Evolutionary conservation across 2,329 filamentous ascomycete genomes (phyloP).

Genomic region (Atkinsonella texensis): DNA sequence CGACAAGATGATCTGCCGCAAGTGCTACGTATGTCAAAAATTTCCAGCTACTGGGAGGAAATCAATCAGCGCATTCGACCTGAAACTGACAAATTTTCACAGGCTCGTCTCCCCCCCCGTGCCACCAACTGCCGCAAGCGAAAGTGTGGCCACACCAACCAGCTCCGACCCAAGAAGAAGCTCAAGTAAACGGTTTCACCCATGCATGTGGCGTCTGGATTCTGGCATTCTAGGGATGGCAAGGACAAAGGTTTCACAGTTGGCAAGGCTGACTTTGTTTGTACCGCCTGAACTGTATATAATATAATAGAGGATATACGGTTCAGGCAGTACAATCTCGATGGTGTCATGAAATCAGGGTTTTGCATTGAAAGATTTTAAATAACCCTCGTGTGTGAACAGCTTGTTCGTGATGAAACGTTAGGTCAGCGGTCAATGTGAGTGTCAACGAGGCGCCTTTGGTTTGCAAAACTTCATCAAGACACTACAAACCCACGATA

Average conservation of each 20-base stretch:
- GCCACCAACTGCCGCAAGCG: slow-evolving; percentile 99
- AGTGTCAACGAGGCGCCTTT: too few species aligned
- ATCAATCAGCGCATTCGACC: not conserved
- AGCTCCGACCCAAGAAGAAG: slow-evolving; percentile 99
- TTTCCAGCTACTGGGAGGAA: not conserved
- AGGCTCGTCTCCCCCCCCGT: slow-evolving; percentile 84
- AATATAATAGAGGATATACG: slow-evolving; percentile 26
- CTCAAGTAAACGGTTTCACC: slow-evolving; percentile 53
- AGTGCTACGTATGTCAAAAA: slow-evolving; percentile 83
- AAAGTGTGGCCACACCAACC: slow-evolving; percentile 99
- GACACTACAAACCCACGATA: too few species aligned
- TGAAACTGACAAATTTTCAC: slow-evolving; percentile 8
- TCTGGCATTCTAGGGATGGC: slow-evolving; percentile 28
- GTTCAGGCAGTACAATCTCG: slow-evolving; percentile 26
- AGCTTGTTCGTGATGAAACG: too few species aligned
- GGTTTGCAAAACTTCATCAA: too few species aligned
- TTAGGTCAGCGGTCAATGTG: too few species aligned
- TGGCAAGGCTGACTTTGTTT: slow-evolving; percentile 26
- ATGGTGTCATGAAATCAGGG: slow-evolving; percentile 20
- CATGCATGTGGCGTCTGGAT: slow-evolving; percentile 33
- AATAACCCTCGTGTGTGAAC: not conserved
- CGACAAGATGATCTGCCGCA: slow-evolving; percentile 99
- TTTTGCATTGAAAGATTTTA: slow-evolving; percentile 2
- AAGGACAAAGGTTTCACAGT: slow-evolving; percentile 24
- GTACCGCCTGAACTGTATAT: too few species aligned